These are phyloP conservation scores for Coniochaeta sp. DNA, from an alignment of 2,329 filamentous ascomycete genomes.

Conservation along the genomic window DNA sequence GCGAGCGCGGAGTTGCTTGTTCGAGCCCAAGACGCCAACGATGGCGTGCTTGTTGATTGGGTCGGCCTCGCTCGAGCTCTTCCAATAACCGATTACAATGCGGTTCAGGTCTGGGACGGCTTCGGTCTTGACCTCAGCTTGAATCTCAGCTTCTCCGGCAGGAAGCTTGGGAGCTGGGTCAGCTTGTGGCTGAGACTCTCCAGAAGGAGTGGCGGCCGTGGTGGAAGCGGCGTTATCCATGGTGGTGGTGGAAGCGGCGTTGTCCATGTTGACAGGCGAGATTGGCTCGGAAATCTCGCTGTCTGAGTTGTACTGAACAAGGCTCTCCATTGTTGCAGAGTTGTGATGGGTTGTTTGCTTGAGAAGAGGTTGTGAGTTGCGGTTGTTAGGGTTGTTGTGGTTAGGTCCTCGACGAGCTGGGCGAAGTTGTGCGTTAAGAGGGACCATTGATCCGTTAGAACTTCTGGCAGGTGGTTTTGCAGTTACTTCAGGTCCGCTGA, in stretches of 20 bases:
- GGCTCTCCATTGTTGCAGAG: too few relatives aligned
- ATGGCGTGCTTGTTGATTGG: conserved; percentile 52
- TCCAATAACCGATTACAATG: conserved; percentile 55
- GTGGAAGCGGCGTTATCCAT: too few relatives aligned
- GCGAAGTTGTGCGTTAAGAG: background rate
- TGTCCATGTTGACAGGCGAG: too few relatives aligned
- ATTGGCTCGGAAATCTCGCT: too few relatives aligned
- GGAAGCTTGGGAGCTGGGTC: conserved; percentile 5
- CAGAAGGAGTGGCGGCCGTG: conserved; percentile 8
- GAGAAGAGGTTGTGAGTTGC: background rate
- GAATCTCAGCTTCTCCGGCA: background rate
- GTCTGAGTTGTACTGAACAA: too few relatives aligned
- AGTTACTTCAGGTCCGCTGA: too few relatives aligned
- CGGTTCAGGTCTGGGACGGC: conserved; percentile 36
- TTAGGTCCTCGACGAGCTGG: background rate
- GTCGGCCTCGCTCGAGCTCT: conserved; percentile 39
- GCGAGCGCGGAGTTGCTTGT: conserved; percentile 60
- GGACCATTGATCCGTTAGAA: background rate
- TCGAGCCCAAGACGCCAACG: conserved; percentile 54
- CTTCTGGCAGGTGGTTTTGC: too few relatives aligned
- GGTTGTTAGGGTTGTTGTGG: background rate
- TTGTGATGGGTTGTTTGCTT: background rate
- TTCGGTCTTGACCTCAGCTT: conserved; percentile 23
- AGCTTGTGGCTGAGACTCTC: conserved; percentile 17
- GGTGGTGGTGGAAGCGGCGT: too few relatives aligned